Evolutionary conservation across 768 basidiomycete genomes (phyloP).

Genomic region (Kwoniella europaea): DNA sequence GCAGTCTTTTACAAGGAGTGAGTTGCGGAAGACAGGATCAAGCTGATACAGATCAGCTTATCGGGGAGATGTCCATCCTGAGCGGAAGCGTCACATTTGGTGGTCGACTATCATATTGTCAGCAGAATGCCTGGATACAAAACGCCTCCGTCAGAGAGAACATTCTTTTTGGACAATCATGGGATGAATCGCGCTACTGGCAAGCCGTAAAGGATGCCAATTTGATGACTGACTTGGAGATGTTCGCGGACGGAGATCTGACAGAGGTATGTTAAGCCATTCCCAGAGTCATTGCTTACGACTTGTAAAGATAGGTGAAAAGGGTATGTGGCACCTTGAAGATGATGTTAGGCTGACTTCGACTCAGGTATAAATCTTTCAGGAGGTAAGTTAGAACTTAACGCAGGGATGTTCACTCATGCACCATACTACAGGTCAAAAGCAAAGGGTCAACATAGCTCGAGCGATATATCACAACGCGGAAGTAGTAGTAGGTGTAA

Average conservation of each 20-base stretch:
- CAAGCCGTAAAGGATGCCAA: slow-evolving; percentile 66
- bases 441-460: slow-evolving; percentile 69
- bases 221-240: slow-evolving; percentile 68
- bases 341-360: not conserved
- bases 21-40: slow-evolving; percentile 13
- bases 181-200: slow-evolving; percentile 72
- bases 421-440: slow-evolving; percentile 22
- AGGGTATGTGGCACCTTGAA: slow-evolving; percentile 60
- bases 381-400: slow-evolving; percentile 68
- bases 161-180: slow-evolving; percentile 70
- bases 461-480: slow-evolving; percentile 67
- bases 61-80: slow-evolving; percentile 71
- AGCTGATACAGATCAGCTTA: slow-evolving; percentile 59
- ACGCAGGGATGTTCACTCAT: slow-evolving; percentile 55
- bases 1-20: slow-evolving; percentile 57
- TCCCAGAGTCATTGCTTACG: slow-evolving; percentile 7
- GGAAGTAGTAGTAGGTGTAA: slow-evolving; percentile 37
- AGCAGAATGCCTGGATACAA: slow-evolving; percentile 79
- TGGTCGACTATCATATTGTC: slow-evolving; percentile 71
- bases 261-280: slow-evolving; percentile 65
- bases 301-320: slow-evolving; percentile 68
- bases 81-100: slow-evolving; percentile 67
- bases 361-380: slow-evolving; percentile 53
- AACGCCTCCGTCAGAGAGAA: slow-evolving; percentile 70
- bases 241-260: slow-evolving; percentile 72